phyloP scores from a whole-genome alignment of 371 early-diverging fungal genomes.

The Rhizopus microsporus region DNA sequence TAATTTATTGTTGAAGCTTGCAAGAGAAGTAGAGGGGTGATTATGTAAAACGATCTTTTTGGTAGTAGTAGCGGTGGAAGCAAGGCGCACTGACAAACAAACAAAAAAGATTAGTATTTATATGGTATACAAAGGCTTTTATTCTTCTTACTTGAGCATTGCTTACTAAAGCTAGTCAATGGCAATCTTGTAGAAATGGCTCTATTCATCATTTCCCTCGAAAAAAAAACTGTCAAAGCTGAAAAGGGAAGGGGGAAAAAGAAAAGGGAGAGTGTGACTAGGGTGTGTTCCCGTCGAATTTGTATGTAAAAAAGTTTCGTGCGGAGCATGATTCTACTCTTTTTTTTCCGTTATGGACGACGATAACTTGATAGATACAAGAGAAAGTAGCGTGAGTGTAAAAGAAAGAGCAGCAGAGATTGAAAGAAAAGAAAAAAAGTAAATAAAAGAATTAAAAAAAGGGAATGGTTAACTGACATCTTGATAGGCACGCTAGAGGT shows the following conservation, averaged over 20 bases:
- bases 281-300: too few relatives aligned
- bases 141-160: too few relatives aligned
- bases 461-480: neutral
- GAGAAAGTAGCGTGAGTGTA: neutral
- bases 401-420: neutral
- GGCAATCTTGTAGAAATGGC: too few relatives aligned
- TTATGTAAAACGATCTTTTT: slow-evolving; percentile 23
- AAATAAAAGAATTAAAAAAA: neutral
- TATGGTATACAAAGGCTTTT: too few relatives aligned
- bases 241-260: too few relatives aligned
- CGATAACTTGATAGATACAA: neutral
- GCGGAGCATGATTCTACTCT: too few relatives aligned
- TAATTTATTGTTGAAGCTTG: slow-evolving; percentile 30
- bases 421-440: neutral
- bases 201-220: too few relatives aligned
- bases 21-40: slow-evolving; percentile 42
- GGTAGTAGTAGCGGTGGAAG: neutral
- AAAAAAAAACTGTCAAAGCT: too few relatives aligned
- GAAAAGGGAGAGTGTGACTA: too few relatives aligned
- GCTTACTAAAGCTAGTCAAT: too few relatives aligned
- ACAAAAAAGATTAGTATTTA: neutral
- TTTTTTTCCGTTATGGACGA: too few relatives aligned
- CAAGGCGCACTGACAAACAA: neutral
- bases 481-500: neutral
- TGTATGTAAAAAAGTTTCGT: too few relatives aligned